Evolutionary conservation across 2,329 filamentous ascomycete species (phyloP).

Genomic region (Samsoniella hepiali): DNA sequence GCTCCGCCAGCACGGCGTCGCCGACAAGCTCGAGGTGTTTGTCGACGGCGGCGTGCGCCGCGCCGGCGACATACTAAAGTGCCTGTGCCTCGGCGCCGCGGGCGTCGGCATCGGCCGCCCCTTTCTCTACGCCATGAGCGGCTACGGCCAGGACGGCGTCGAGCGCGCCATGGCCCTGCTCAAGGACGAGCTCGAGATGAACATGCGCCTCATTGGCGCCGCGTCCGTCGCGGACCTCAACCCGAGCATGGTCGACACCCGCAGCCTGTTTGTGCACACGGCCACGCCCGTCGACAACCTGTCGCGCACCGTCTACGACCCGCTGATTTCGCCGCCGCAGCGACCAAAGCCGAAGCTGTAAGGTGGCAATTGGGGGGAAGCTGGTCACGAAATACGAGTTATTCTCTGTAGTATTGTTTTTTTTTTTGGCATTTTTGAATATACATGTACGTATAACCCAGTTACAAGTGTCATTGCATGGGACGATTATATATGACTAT

Average conservation of each 20-base stretch:
- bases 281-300: conserved; percentile 49
- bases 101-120: conserved; percentile 93
- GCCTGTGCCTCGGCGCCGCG: conserved; percentile 83
- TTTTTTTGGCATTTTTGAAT: background rate
- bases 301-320: conserved; percentile 50
- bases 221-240: conserved; percentile 72
- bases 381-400: background rate
- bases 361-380: conserved; percentile 7
- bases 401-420: background rate
- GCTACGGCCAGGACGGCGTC: conserved; percentile 83
- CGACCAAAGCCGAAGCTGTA: conserved; percentile 52
- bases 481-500: background rate
- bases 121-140: conserved; percentile 93
- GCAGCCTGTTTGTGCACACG: conserved; percentile 59
- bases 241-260: conserved; percentile 73
- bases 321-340: conserved; percentile 50
- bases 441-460: background rate
- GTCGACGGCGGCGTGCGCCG: conserved; percentile 88
- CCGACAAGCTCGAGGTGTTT: conserved; percentile 79
- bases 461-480: background rate
- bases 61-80: conserved; percentile 93
- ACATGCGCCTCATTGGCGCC: conserved; percentile 90
- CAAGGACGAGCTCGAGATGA: conserved; percentile 98
- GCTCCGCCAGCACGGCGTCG: conserved; percentile 67
- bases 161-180: conserved; percentile 88